Conservation (phyloP, 1,139 yeast species). For the Blastobotrys apis region DNA sequence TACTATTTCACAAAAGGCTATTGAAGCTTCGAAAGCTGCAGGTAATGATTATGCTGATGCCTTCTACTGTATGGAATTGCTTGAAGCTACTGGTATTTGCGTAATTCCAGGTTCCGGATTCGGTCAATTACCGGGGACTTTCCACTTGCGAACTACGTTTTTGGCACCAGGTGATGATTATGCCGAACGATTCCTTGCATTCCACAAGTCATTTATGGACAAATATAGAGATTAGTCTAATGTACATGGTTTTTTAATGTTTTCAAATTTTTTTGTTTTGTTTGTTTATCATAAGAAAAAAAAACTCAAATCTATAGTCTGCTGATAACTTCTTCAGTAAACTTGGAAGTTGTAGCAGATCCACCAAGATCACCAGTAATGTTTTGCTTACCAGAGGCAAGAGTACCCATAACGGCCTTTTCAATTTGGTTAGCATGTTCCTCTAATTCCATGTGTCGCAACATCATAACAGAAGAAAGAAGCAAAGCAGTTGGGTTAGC, state of each 20-base stretch:
- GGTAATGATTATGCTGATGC: conserved; percentile 66
- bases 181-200: conserved; percentile 68
- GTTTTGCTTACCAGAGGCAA: conserved; percentile 89
- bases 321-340: conserved; percentile 74
- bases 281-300: too few relatives aligned
- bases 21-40: conserved; percentile 52
- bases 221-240: conserved; percentile 42
- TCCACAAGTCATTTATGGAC: conserved; percentile 68
- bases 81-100: conserved; percentile 92
- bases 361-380: conserved; percentile 98
- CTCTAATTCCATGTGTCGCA: conserved; percentile 92
- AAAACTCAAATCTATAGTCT: conserved; percentile 38
- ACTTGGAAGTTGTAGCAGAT: conserved; percentile 78
- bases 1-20: conserved; percentile 57
- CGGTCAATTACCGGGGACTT: conserved; percentile 85
- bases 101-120: conserved; percentile 97
- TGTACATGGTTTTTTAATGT: background rate
- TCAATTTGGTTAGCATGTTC: conserved; percentile 79
- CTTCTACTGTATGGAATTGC: conserved; percentile 74
- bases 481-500: conserved; percentile 98
- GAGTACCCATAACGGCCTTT: conserved; percentile 82
- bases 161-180: conserved; percentile 92
- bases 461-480: conserved; percentile 96
- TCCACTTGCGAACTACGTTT: conserved; percentile 92
- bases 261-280: background rate